These are phyloP conservation scores for Aegilops bicornis DNA, from an alignment of 176 grass and related monocot species.

Conservation along the genomic window DNA sequence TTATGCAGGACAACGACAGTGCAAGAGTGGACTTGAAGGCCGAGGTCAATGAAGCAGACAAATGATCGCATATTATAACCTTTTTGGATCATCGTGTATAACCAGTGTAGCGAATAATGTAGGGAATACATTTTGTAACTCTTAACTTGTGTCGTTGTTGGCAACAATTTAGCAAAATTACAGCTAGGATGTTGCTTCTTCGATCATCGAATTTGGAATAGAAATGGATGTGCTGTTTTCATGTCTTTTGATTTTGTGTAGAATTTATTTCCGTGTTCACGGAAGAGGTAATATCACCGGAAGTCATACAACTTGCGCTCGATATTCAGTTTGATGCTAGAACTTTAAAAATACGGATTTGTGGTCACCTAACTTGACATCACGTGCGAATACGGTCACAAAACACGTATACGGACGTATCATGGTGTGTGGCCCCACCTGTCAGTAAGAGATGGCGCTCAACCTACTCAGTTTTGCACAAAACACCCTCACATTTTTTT, in stretches of 20 bases:
- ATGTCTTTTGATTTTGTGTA: background rate
- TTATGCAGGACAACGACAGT: constrained; percentile 4
- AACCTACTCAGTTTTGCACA: too few species aligned
- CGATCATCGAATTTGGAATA: background rate
- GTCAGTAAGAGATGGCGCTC: too few species aligned
- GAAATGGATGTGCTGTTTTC: background rate
- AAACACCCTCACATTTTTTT: too few species aligned
- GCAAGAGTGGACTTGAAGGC: background rate
- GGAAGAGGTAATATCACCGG: too few species aligned
- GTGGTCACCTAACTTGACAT: too few species aligned
- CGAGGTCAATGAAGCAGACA: background rate
- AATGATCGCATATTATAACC: constrained; percentile 20
- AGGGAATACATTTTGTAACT: constrained; percentile 28
- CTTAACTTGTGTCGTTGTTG: background rate
- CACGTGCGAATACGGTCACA: too few species aligned
- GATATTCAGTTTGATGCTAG: too few species aligned
- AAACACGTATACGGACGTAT: too few species aligned
- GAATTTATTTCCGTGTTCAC: background rate
- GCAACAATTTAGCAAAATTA: background rate
- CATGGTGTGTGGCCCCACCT: too few species aligned
- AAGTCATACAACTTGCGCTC: too few species aligned
- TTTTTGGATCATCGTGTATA: constrained; percentile 20
- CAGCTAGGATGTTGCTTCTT: background rate
- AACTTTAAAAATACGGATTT: too few species aligned
- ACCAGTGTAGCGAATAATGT: constrained; percentile 45